A percentile compares a stretch with the other conserved stretches of the same genome.
Conservation (phyloP, 148 eudicot genomes). For the Nepenthes gracilis region DNA sequence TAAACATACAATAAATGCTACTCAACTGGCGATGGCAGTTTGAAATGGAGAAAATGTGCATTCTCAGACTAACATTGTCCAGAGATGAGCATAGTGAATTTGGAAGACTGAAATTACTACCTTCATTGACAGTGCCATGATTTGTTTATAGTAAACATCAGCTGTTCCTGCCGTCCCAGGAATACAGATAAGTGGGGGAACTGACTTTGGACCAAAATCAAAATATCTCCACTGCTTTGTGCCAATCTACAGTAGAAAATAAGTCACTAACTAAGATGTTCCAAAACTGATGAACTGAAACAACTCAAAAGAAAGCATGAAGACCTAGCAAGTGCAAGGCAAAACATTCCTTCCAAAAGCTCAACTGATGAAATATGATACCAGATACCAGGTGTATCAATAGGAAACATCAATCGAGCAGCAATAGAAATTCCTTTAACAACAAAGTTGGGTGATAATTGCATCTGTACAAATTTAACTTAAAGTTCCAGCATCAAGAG, state of each 20-base stretch:
- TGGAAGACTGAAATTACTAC: slow-evolving; percentile 19
- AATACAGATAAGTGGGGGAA: slow-evolving; percentile 87
- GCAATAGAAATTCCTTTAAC: no score
- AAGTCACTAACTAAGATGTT: slow-evolving; percentile 6
- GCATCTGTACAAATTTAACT: no score
- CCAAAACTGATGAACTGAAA: background rate
- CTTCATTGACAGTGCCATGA: slow-evolving; percentile 93
- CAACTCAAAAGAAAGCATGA: background rate
- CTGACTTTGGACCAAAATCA: slow-evolving; percentile 94
- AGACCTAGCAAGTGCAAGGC: no score
- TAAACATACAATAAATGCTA: no score
- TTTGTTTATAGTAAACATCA: slow-evolving; percentile 88
- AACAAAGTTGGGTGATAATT: no score
- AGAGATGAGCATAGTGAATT: background rate
- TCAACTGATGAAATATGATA: no score
- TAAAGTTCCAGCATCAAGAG: no score
- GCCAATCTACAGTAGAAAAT: slow-evolving; percentile 41
- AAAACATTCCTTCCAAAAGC: no score
- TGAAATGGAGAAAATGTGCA: background rate
- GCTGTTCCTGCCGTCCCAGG: slow-evolving; percentile 94
- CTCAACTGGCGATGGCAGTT: no score
- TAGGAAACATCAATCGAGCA: no score
- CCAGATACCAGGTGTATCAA: no score
- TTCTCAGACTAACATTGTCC: background rate
- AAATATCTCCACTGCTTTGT: slow-evolving; percentile 95